Base-by-base conservation (phyloP, 371 early-diverging fungal genomes). In the Mucor saturninus region DNA sequence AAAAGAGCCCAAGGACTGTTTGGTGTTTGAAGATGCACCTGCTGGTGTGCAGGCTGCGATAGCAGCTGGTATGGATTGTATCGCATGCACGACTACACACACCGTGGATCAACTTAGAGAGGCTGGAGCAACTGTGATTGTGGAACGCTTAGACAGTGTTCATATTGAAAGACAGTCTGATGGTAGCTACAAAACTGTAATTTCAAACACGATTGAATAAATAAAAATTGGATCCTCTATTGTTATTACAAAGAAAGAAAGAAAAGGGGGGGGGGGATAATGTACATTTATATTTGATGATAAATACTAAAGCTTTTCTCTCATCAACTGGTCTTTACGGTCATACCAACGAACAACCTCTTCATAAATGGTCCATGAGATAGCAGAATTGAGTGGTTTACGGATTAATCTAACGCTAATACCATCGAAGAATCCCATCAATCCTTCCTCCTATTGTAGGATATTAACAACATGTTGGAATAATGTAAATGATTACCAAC, bases 361-460 rank as follows among this genome's bases (percentile, higher is more conserved):
- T 69, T 98, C 98, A 64, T 96, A 98, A 11, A 97, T 79, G 1
- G 96, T 92, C 93, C 96, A 98, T 9, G 95, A 87, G 46, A 98
- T 92, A 21, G 95, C 95, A 5, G 97, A 93, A 60, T 91, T 91
- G 10, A 94, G 67, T 26, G 93, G 87, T 74, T 98, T 98, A 52
- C 97, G 83, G 39, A 94, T 69, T 29, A 95, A 77, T 54, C 98
- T 86, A 39, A 97, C 89, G 13, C 87, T 78, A 38, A 95, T 85
- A 2, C 98, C 98, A 46, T 91, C 84, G 79, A 95, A 93, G 64
- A 95, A 92, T 2, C 94, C 93, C 15, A 73, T 64, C 0, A 86
- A 29, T 2, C 93, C 90, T 69, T 93, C 93, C 59, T 57, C 51
- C 50, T 50, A 30, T 26, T 1, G 21, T 21, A 21, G 21, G 1